Conservation (phyloP, 495 filamentous ascomycete genomes). For the Rostrohypoxylon terebratum region DNA sequence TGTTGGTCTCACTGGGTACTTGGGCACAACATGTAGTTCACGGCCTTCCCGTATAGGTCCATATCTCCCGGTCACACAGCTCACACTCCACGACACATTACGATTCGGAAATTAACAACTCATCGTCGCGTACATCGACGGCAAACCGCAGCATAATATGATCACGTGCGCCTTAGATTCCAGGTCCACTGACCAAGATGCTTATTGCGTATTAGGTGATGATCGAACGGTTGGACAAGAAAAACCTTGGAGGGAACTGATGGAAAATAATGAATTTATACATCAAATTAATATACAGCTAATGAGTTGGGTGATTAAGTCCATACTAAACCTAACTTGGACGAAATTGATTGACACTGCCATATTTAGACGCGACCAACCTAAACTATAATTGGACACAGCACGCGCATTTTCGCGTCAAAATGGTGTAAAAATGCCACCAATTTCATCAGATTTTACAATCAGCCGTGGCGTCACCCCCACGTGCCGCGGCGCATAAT, state of each 20-base stretch:
- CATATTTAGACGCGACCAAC: constrained; percentile 24
- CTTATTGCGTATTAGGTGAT: not conserved
- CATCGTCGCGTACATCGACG: not conserved
- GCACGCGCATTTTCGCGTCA: constrained; percentile 39
- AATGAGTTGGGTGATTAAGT: constrained; percentile 14
- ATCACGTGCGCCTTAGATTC: not conserved
- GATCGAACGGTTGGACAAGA: not conserved
- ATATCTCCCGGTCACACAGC: not conserved
- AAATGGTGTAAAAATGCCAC: not conserved
- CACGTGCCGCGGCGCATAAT: constrained; percentile 36
- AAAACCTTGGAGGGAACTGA: not conserved
- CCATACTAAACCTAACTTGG: constrained; percentile 27
- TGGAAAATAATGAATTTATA: constrained; percentile 10
- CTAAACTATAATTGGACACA: constrained; percentile 7
- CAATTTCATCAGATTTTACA: constrained; percentile 8
- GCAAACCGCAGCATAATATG: not conserved
- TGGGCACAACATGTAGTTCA: not conserved
- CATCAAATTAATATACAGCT: not conserved
- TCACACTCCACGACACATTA: not conserved
- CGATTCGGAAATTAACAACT: not conserved
- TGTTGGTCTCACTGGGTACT: not conserved
- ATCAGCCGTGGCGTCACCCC: constrained; percentile 34
- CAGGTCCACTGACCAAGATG: not conserved
- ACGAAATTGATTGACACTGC: constrained; percentile 15
- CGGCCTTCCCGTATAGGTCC: constrained; percentile 8